Conservation (phyloP, 257 asterid species). For the Plantago elongata region DNA sequence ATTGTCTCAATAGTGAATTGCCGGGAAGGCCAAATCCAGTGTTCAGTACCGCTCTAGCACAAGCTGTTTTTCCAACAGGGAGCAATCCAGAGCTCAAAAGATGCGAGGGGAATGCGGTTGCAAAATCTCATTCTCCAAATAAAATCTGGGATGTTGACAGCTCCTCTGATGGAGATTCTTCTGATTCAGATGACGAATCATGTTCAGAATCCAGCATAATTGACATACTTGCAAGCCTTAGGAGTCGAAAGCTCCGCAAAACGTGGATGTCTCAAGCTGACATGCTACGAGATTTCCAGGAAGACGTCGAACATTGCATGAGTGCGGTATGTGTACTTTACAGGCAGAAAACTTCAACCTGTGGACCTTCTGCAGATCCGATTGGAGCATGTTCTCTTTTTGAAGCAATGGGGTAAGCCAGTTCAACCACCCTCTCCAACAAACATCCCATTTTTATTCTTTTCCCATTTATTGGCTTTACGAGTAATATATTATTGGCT, state of each 20-base stretch:
- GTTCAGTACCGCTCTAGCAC: not conserved
- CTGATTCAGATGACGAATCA: too few species aligned
- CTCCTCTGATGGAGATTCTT: too few species aligned
- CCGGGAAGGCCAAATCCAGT: not conserved
- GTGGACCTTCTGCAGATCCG: not conserved
- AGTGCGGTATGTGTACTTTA: slow-evolving; percentile 32
- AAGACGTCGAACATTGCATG: slow-evolving; percentile 26
- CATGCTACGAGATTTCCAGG: slow-evolving; percentile 18
- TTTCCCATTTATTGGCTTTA: not conserved
- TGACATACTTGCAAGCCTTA: not conserved
- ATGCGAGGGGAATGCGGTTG: too few species aligned
- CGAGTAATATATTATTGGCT: not conserved
- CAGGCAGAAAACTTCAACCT: slow-evolving; percentile 17
- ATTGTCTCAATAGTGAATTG: too few species aligned
- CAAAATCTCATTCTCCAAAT: too few species aligned
- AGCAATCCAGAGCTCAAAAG: too few species aligned
- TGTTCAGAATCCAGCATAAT: too few species aligned
- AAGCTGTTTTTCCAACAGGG: too few species aligned
- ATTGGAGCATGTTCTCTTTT: slow-evolving; percentile 7
- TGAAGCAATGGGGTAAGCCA: slow-evolving; percentile 20
- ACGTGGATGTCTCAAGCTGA: slow-evolving; percentile 11
- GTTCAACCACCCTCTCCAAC: not conserved
- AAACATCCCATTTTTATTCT: not conserved
- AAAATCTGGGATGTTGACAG: too few species aligned
- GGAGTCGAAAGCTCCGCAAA: not conserved